A percentile compares a stretch with the other conserved stretches of the same genome.
These are phyloP conservation scores for Onygenales sp. DNA, from an alignment of 2,329 filamentous ascomycete genomes.

Conservation along the genomic window DNA sequence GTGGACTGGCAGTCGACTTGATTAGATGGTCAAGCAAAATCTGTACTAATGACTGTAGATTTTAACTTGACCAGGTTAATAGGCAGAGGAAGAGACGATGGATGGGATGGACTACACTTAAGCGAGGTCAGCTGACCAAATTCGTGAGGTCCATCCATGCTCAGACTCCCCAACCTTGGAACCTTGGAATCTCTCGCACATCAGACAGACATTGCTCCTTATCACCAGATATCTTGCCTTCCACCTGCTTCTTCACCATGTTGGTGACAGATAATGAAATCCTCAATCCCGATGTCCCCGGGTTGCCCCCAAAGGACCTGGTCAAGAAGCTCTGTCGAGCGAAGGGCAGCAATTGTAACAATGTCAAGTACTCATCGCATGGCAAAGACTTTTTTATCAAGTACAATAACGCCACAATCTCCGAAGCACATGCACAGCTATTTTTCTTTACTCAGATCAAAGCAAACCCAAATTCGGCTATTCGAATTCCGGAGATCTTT, in stretches of 20 bases:
- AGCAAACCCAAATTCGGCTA: neutral
- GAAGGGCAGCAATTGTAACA: neutral
- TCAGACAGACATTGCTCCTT: too few relatives aligned
- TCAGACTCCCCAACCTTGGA: too few relatives aligned
- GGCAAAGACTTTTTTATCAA: slow-evolving; percentile 4
- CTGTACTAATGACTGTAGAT: too few relatives aligned
- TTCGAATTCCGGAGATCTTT: slow-evolving; percentile 9
- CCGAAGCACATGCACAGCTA: slow-evolving; percentile 3
- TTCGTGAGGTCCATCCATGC: too few relatives aligned
- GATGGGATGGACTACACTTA: too few relatives aligned
- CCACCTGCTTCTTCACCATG: neutral
- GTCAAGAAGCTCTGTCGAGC: neutral
- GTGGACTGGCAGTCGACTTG: too few relatives aligned
- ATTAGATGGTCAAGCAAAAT: too few relatives aligned
- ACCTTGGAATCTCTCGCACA: too few relatives aligned
- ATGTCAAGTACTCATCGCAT: neutral
- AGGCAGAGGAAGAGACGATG: too few relatives aligned
- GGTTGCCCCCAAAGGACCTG: neutral
- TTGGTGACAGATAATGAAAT: neutral
- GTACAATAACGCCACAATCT: slow-evolving; percentile 3
- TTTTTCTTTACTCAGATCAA: slow-evolving; percentile 3
- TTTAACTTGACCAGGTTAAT: too few relatives aligned
- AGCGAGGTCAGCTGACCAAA: too few relatives aligned
- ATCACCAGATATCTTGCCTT: too few relatives aligned
- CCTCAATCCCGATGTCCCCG: neutral